These are phyloP conservation scores for Amanita exitialis DNA, from an alignment of 768 basidiomycete genomes.

Conservation along the genomic window DNA sequence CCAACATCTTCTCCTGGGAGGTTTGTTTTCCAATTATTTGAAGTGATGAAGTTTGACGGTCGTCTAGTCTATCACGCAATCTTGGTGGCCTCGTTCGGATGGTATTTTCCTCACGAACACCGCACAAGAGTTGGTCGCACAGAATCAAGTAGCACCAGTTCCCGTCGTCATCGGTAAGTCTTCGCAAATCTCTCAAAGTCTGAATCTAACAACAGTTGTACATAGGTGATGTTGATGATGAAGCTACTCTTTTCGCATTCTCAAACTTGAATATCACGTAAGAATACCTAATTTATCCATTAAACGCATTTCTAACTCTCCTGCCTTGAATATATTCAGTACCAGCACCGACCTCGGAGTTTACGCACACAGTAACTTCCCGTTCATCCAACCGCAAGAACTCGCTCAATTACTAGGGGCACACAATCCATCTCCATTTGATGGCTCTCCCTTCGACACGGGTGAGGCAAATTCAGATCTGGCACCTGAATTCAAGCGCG, in stretches of 20 bases:
- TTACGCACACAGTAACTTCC: not conserved
- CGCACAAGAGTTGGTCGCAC: conserved; percentile 29
- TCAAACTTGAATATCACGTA: conserved; percentile 34
- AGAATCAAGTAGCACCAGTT: conserved; percentile 34
- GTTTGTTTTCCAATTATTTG: conserved; percentile 13
- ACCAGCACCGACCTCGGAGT: too few relatives aligned
- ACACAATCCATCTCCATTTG: conserved; percentile 27
- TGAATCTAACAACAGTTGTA: not conserved
- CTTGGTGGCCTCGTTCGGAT: conserved; percentile 43
- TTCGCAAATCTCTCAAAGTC: too few relatives aligned
- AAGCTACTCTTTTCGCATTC: conserved; percentile 41
- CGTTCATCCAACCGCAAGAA: not conserved
- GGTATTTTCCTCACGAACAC: conserved; percentile 35
- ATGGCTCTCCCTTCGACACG: conserved; percentile 48
- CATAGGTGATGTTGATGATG: conserved; percentile 42
- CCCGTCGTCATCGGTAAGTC: conserved; percentile 35
- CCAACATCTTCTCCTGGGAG: conserved; percentile 33
- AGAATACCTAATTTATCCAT: conserved; percentile 1
- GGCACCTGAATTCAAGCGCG: conserved; percentile 30
- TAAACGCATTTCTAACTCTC: too few relatives aligned
- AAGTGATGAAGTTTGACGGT: not conserved
- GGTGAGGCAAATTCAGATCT: conserved; percentile 26
- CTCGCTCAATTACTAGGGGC: not conserved
- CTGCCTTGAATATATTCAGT: too few relatives aligned
- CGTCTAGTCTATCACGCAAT: conserved; percentile 25